A percentile compares a stretch with the other conserved stretches of the same genome.
These are phyloP conservation scores for Barbatosphaeria neglecta DNA, from an alignment of 495 filamentous ascomycete species.

Conservation along the genomic window DNA sequence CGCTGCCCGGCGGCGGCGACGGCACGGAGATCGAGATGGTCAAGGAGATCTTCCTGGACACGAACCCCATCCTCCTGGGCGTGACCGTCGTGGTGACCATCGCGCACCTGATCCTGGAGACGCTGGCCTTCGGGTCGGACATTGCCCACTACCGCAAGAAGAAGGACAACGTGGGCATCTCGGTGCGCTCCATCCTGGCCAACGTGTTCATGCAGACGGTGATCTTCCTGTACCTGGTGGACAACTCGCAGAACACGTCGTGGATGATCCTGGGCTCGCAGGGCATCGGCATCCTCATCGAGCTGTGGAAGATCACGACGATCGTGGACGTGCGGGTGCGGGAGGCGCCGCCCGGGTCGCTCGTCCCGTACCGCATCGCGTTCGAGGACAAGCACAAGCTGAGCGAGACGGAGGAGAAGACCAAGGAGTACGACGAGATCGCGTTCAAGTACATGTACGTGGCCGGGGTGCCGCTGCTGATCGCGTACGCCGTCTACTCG, in stretches of 20 bases:
- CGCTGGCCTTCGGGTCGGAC: conserved; percentile 92
- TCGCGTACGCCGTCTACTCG: conserved; percentile 83
- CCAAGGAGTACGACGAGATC: conserved; percentile 94
- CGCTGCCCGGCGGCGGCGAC: conserved; percentile 46
- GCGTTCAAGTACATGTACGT: conserved; percentile 96
- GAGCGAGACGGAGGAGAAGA: conserved; percentile 90
- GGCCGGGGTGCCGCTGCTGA: conserved; percentile 73
- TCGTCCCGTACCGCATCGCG: conserved; percentile 70
- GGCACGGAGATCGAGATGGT: conserved; percentile 81
- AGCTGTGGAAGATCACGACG: conserved; percentile 98
- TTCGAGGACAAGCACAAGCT: conserved; percentile 98
- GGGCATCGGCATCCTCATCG: conserved; percentile 84
- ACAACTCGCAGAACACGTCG: conserved; percentile 92
- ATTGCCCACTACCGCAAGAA: conserved; percentile 98
- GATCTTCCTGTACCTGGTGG: conserved; percentile 96
- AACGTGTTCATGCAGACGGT: conserved; percentile 96
- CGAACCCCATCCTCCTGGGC: conserved; percentile 79
- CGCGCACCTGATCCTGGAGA: conserved; percentile 90
- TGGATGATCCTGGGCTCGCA: conserved; percentile 98
- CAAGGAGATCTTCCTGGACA: conserved; percentile 88
- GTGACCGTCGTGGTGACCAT: conserved; percentile 78
- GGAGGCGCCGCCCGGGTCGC: conserved; percentile 47
- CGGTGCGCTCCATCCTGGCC: conserved; percentile 86
- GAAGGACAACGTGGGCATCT: conserved; percentile 96
- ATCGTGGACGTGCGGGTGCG: conserved; percentile 83